These are phyloP conservation scores for Tetrahymena elliotti DNA, from an alignment of 73 alveolate species.

Conservation along the genomic window DNA sequence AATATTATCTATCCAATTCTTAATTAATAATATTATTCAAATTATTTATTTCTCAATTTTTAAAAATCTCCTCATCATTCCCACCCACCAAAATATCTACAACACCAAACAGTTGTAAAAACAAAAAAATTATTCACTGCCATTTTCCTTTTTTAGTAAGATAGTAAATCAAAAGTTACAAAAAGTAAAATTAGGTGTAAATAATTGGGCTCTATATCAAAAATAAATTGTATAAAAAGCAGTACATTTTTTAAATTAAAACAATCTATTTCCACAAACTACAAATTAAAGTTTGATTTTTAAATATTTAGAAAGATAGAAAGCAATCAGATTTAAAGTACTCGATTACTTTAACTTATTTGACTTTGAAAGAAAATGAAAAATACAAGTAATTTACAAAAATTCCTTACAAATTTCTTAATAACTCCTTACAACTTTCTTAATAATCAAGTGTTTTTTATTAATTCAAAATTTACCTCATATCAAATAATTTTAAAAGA, in stretches of 20 bases:
- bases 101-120: no score
- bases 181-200: background rate
- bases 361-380: background rate
- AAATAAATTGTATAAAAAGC: background rate
- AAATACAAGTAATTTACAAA: no score
- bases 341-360: background rate
- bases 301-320: background rate
- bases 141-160: background rate
- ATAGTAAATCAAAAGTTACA: background rate
- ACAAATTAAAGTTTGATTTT: background rate
- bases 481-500: background rate
- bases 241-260: background rate
- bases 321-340: background rate
- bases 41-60: no score
- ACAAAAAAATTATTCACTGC: background rate
- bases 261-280: background rate
- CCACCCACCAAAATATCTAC: no score
- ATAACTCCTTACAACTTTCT: background rate
- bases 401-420: background rate
- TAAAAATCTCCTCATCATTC: no score
- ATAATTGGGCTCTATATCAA: background rate
- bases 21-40: no score
- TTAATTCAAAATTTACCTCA: background rate
- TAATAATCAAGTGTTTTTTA: no score
- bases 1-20: background rate